Base-by-base conservation (phyloP, 164 flowering plant genomes). In the Dillenia turbinata region DNA sequence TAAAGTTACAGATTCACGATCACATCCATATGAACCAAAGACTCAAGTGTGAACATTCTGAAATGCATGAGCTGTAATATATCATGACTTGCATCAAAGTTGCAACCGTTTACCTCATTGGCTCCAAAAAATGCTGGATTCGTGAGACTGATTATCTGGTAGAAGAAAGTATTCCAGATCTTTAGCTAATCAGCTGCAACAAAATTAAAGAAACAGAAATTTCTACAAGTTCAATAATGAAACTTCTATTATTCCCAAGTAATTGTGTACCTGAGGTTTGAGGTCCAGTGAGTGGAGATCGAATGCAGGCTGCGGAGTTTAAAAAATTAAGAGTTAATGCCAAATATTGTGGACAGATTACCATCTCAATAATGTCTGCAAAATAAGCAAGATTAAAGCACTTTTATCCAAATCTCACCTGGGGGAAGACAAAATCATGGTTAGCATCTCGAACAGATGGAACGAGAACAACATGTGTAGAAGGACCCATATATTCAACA, bases 361-460 rank as follows among this genome's bases (percentile, higher is more conserved):
- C 15, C 17, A 49, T 9, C 49, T 12, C 43, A 9, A 65, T 58
- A 53, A 62, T 55, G 44, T 47, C 6, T 4, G 40, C 40, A 33
- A 33, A 33, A 33, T 33, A 33, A 33, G 40, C 40, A 33, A 33
- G 40, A 33, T 33, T 33, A 11, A 9, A 65, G 16, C 10, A 12
- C 22, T 43, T 17, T 22, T 59, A 17, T 52, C n/a, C 33, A 49
- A 54, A 51, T 16, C 62, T 54, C 62, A 95, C 99, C 97, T 95
- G 98, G 53, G 99, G 99, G 75, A 88, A 95, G 65, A 92, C 97
- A 73, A 85, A 85, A 66, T 88, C 98, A 73, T 95, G 97, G 75
- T 80, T 67, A 54, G 97, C 92, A 82, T 95, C 99, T 46, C 97
- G 85, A 64, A 75, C 71, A 44, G 99, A 92, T 71, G 99, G 98